Evolutionary conservation across 164 flowering plant genomes (phyloP).

Genomic region (Stephania yunnanensis): DNA sequence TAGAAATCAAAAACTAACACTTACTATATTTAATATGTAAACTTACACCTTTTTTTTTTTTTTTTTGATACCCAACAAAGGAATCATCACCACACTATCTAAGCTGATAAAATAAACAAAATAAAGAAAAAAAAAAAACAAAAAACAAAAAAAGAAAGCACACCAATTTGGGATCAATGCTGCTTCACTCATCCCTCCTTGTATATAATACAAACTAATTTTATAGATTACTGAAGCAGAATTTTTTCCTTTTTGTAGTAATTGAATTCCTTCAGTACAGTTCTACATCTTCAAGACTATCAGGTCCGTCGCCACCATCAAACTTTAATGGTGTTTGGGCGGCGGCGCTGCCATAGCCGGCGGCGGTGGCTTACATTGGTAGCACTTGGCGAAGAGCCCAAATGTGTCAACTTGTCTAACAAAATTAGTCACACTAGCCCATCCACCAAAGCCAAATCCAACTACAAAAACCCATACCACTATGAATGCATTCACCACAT

Average conservation of each 20-base stretch:
- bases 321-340: constrained; percentile 17
- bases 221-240: too few relatives aligned
- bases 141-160: constrained; percentile 21
- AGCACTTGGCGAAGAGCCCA: constrained; percentile 57
- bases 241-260: too few relatives aligned
- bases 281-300: too few relatives aligned
- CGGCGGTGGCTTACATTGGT: constrained; percentile 34
- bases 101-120: constrained; percentile 5
- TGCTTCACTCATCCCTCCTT: constrained; percentile 12
- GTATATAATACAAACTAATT: constrained; percentile 39
- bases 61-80: constrained; percentile 31
- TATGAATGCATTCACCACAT: constrained; percentile 34
- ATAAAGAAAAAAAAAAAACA: constrained; percentile 13
- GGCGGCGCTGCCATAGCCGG: constrained; percentile 15
- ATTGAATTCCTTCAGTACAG: too few relatives aligned
- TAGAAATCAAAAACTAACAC: constrained; percentile 3
- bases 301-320: too few relatives aligned
- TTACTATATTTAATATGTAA: constrained; percentile 20
- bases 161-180: constrained; percentile 18
- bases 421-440: constrained; percentile 53
- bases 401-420: constrained; percentile 45
- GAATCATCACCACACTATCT: constrained; percentile 48
- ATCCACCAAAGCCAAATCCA: constrained; percentile 57
- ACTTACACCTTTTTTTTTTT: constrained; percentile 30
- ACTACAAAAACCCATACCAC: constrained; percentile 45